phyloP scores from a whole-genome alignment of 2,329 filamentous ascomycete species.

The Fusarium dimerum region DNA sequence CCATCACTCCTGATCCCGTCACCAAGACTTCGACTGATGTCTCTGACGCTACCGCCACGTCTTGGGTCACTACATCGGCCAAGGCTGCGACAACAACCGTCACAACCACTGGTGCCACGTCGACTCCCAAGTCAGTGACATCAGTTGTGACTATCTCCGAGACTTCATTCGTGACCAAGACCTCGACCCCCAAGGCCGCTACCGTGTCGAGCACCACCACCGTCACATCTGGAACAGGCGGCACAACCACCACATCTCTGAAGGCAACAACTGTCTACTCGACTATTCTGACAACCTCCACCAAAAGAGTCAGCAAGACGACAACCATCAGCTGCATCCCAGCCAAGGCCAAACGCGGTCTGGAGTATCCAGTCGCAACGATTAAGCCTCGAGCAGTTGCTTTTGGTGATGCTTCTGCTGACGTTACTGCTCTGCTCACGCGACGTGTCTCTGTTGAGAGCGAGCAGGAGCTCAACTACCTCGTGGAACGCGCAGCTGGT shows the following conservation, averaged over 20 bases:
- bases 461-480: constrained; percentile 5
- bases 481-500: constrained; percentile 12
- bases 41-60: constrained; percentile 15
- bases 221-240: constrained; percentile 17
- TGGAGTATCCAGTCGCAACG: neutral
- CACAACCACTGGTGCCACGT: constrained; percentile 17
- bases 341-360: constrained; percentile 13
- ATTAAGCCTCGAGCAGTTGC: constrained; percentile 8
- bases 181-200: constrained; percentile 17
- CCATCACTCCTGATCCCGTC: constrained; percentile 32
- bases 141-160: constrained; percentile 9
- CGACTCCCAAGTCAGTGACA: constrained; percentile 27
- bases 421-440: constrained; percentile 9
- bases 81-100: constrained; percentile 18
- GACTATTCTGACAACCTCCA: constrained; percentile 22
- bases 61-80: constrained; percentile 13
- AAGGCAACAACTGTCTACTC: constrained; percentile 24
- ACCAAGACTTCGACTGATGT: constrained; percentile 22
- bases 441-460: constrained; percentile 9
- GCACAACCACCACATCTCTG: constrained; percentile 20
- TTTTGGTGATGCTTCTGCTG: constrained; percentile 13
- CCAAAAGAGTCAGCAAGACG: constrained; percentile 18
- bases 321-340: constrained; percentile 25
- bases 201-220: constrained; percentile 23
- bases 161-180: constrained; percentile 17